A percentile compares a stretch with the other conserved stretches of the same genome.
Evolutionary conservation across 2,329 filamentous ascomycete species (phyloP).

Genomic region (Cladophialophora psammophila): DNA sequence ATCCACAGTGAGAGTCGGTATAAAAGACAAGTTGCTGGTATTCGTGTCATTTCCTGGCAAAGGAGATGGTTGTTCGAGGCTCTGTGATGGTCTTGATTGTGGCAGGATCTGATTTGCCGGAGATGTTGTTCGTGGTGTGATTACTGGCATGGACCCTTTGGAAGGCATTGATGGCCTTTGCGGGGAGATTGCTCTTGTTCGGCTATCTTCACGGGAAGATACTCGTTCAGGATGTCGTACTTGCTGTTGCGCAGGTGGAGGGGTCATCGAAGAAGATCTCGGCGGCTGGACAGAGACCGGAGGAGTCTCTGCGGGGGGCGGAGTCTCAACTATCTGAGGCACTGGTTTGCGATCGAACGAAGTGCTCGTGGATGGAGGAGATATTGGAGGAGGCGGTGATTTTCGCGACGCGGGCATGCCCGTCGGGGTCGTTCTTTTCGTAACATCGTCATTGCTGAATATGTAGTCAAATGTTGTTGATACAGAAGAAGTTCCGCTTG

Average conservation of each 20-base stretch:
- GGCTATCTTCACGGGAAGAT: slow-evolving; percentile 54
- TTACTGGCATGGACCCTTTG: slow-evolving; percentile 31
- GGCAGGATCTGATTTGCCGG: slow-evolving; percentile 44
- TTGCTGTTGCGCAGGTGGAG: slow-evolving; percentile 44
- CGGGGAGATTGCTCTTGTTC: slow-evolving; percentile 47
- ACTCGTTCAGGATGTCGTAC: slow-evolving; percentile 58
- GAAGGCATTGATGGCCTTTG: slow-evolving; percentile 53
- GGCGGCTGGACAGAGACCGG: slow-evolving; percentile 23
- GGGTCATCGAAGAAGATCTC: slow-evolving; percentile 38
- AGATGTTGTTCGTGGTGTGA: slow-evolving; percentile 34
- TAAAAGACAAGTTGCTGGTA: slow-evolving; percentile 80
- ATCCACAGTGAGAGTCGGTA: slow-evolving; percentile 77
- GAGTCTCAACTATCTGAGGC: slow-evolving; percentile 60
- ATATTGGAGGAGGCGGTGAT: slow-evolving; percentile 64
- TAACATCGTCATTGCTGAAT: slow-evolving; percentile 42
- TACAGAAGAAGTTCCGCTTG: slow-evolving; percentile 16
- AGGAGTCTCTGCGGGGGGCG: slow-evolving; percentile 36
- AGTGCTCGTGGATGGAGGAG: slow-evolving; percentile 63
- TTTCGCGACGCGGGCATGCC: slow-evolving; percentile 51
- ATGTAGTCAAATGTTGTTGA: slow-evolving; percentile 44
- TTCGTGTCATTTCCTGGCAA: slow-evolving; percentile 73
- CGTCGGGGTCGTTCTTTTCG: slow-evolving; percentile 44
- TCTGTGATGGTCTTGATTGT: slow-evolving; percentile 54
- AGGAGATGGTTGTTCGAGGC: slow-evolving; percentile 72
- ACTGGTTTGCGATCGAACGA: slow-evolving; percentile 58